Evolutionary conservation across 140 eudicot genomes (phyloP).

Genomic region (Flaveria floridana): DNA sequence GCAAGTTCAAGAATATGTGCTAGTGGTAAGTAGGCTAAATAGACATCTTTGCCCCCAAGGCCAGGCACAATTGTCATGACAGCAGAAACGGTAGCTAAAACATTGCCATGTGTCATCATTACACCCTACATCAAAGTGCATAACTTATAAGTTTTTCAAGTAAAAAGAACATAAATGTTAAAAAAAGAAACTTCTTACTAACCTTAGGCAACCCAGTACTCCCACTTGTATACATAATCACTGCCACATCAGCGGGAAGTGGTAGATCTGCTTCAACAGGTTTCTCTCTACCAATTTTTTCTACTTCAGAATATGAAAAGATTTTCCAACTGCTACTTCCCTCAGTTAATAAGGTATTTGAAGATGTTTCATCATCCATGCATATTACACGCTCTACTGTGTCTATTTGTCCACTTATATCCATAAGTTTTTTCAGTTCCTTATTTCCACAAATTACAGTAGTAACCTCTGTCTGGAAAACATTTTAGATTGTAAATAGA

Average conservation of each 20-base stretch:
- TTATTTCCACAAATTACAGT: constrained; percentile 91
- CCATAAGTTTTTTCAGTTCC: constrained; percentile 84
- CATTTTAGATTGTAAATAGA: constrained; percentile 18
- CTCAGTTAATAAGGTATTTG: constrained; percentile 31
- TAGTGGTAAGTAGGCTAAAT: constrained; percentile 88
- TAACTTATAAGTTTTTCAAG: background rate
- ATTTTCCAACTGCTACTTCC: constrained; percentile 62
- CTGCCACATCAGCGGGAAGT: constrained; percentile 83
- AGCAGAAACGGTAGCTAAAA: constrained; percentile 89
- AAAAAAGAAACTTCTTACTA: constrained; percentile 6
- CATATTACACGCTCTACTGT: constrained; percentile 85
- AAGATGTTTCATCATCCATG: constrained; percentile 70
- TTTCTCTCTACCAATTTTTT: constrained; percentile 65
- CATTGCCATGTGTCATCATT: constrained; percentile 93
- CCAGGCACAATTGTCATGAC: constrained; percentile 95
- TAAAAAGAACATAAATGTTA: background rate
- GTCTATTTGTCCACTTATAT: constrained; percentile 84
- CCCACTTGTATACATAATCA: constrained; percentile 97
- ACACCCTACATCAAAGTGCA: constrained; percentile 63
- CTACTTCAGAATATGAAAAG: constrained; percentile 62
- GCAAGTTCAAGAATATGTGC: constrained; percentile 98
- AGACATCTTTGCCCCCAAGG: constrained; percentile 74
- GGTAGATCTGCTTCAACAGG: constrained; percentile 85
- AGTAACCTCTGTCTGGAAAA: constrained; percentile 91
- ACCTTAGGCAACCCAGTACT: constrained; percentile 98